Evolutionary conservation across 192 early-diverging fungal genomes (phyloP).

Genomic region (Coemansia sp.): DNA sequence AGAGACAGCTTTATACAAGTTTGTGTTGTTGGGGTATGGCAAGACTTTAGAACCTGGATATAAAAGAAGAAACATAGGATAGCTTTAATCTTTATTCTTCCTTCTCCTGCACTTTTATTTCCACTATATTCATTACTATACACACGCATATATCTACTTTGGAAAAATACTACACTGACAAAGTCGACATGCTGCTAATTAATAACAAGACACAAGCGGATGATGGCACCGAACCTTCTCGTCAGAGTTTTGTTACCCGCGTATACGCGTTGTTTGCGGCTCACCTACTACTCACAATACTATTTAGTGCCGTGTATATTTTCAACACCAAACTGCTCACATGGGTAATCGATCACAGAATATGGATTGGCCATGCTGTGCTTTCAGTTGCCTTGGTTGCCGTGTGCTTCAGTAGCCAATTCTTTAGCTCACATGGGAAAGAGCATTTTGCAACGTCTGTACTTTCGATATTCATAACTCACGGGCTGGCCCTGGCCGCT

Average conservation of each 20-base stretch:
- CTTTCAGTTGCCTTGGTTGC: background rate
- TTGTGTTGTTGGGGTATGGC: no score
- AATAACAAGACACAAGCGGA: background rate
- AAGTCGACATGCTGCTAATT: background rate
- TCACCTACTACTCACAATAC: background rate
- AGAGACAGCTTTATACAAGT: no score
- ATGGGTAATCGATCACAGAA: background rate
- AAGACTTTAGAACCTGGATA: no score
- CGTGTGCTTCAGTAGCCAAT: background rate
- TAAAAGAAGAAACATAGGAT: no score
- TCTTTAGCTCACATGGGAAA: background rate
- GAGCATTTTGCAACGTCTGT: background rate
- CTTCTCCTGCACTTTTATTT: no score
- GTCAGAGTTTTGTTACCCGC: background rate
- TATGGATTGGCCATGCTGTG: background rate
- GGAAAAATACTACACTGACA: no score
- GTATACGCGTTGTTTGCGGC: conserved; percentile 2
- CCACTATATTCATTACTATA: no score
- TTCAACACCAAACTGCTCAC: background rate
- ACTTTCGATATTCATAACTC: background rate
- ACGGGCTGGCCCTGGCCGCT: background rate
- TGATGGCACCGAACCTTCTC: background rate
- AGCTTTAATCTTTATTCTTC: no score
- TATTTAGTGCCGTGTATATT: background rate
- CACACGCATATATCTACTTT: no score